These are phyloP conservation scores for Fusarium brevicatenulatum DNA, from an alignment of 2,329 filamentous ascomycete genomes.

Conservation along the genomic window DNA sequence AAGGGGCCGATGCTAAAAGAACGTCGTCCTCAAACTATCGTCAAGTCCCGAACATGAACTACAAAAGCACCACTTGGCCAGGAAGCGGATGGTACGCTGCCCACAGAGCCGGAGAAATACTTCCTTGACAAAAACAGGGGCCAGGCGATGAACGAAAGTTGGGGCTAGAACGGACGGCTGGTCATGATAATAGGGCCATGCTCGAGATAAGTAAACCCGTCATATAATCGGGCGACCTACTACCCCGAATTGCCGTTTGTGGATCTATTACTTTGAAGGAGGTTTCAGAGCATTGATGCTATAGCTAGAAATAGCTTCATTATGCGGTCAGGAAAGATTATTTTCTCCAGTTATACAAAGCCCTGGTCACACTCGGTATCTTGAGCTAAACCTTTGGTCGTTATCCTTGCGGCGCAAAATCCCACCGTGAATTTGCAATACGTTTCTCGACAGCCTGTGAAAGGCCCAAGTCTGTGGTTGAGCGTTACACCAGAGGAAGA, in stretches of 20 bases:
- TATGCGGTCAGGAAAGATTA: background rate
- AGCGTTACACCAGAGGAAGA: conserved; percentile 13
- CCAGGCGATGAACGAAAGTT: background rate
- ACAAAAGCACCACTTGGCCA: conserved; percentile 15
- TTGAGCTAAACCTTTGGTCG: background rate
- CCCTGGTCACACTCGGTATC: background rate
- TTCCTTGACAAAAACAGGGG: background rate
- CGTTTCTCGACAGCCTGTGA: conserved; percentile 19
- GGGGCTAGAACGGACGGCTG: background rate
- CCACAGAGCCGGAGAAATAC: background rate
- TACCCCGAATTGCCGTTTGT: background rate
- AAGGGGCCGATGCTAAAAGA: background rate
- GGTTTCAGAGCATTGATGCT: background rate
- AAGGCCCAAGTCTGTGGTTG: conserved; percentile 25
- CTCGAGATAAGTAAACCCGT: conserved; percentile 10
- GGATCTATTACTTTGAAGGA: background rate
- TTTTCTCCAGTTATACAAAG: background rate
- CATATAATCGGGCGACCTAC: conserved; percentile 15
- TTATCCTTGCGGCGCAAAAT: conserved; percentile 16
- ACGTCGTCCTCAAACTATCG: background rate
- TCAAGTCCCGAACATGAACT: conserved; percentile 12
- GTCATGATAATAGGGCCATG: conserved; percentile 4
- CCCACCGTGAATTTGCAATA: background rate
- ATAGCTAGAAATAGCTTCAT: conserved; percentile 4
- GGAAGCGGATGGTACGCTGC: conserved; percentile 3